Evolutionary conservation across 1,284 basidiomycete genomes (phyloP), one percentile per base, ranked within the genome.

Genomic region (Tilletiaria anomala): DNA sequence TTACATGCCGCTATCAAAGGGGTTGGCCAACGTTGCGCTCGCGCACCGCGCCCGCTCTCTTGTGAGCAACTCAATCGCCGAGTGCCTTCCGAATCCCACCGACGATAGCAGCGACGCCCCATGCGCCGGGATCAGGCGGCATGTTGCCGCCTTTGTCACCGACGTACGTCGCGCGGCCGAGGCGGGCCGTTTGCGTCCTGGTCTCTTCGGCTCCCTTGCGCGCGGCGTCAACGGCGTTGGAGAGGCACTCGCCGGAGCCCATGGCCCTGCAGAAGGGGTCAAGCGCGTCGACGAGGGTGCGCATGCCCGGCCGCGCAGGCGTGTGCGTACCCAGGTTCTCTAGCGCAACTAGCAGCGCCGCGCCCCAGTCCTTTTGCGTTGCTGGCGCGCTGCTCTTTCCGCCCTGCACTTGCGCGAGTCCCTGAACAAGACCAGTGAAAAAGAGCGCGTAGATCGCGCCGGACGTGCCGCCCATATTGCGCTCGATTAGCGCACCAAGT

Each of bases 251-350:
- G 18, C 58, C 68, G 2, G 38, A 44, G 3, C 52, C 56, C 5
- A 75, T 57, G 2, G 63, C 52, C 14, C 51, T 51, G 50, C 71
- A 73, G 48, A 77, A 73, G 6, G 75, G 75, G 14, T 54, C 45
- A 2, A 78, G 68, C 0, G 75, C 71, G 40, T 77, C 75, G 16
- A 77, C 69, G 32, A 77, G 55, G 0, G 75, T 77, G 8, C 75
- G 70, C 56, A 77, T 75, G 1, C 75, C 76, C 4, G 69, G 69
- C 44, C 71, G 68, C 5, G 75, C 75, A 0, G 74, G 73, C 1
- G 75, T 76, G 61, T 76, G 71, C 35, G 62, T 63, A 26, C 54
- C 50, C 32, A 67, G 50, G 40, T 53, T 58, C 47, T 61, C 47
- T 29, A 66, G 53, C 10, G 64, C 63, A 14, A 48, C 44, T 4